Percentiles rank a stretch among this genome's conserved stretches.
Conservation (phyloP, 1,284 basidiomycete species). For the Rhodofomes roseus region DNA sequence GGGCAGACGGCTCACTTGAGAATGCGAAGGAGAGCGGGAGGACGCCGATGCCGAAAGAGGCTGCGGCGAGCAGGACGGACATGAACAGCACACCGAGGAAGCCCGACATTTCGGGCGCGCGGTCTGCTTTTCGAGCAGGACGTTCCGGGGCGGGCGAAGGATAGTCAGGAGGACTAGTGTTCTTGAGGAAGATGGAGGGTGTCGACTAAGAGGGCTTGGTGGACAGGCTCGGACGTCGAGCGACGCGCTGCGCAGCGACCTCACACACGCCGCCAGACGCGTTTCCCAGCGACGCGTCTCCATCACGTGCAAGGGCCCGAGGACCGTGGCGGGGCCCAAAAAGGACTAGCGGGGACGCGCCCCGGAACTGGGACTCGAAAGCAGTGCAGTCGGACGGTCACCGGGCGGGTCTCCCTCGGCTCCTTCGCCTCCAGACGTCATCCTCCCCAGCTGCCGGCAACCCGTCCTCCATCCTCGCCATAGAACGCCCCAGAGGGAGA, state of each 20-base stretch:
- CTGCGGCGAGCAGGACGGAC: slow-evolving; percentile 66
- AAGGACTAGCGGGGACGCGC: neutral
- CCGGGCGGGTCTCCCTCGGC: neutral
- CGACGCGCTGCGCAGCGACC: neutral
- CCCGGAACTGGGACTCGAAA: neutral
- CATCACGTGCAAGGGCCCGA: neutral
- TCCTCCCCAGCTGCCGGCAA: neutral
- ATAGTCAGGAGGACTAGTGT: too few relatives aligned
- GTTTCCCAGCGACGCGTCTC: neutral
- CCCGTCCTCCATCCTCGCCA: too few relatives aligned
- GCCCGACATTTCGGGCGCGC: slow-evolving; percentile 22
- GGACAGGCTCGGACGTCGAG: neutral
- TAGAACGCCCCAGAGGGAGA: neutral
- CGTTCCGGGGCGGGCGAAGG: neutral
- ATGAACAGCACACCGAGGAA: slow-evolving; percentile 24
- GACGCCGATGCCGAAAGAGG: slow-evolving; percentile 71
- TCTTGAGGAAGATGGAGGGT: neutral
- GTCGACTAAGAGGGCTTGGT: neutral
- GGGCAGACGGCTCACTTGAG: slow-evolving; percentile 56
- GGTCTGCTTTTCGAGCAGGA: neutral
- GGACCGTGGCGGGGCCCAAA: neutral
- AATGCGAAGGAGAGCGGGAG: slow-evolving; percentile 72
- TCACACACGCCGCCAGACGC: neutral
- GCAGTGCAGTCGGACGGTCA: neutral
- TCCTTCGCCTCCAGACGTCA: neutral